Evolutionary conservation across 371 early-diverging fungal genomes (phyloP), one percentile per base, ranked within the genome.

Genomic region (Dentiscutata heterogama): DNA sequence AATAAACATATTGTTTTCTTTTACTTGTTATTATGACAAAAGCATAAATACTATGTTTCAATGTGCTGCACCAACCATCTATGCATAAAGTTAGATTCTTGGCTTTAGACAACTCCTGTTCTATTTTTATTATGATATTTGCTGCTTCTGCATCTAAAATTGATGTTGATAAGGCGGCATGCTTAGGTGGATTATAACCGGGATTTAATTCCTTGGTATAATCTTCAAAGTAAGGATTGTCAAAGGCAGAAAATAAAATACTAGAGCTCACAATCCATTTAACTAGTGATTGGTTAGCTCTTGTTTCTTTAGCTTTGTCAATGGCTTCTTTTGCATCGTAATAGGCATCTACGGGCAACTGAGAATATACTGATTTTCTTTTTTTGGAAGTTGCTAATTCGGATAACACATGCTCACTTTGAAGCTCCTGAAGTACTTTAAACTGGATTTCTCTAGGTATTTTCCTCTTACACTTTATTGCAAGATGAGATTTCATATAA

Each of bases 61-160:
- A 42, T 18, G 50, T 16, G 5, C 39, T 39, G 5, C n/a, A 3
- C 70, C 16, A 70, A 42, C 70, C 70, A 70, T 70, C 70, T n/a
- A 83, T 73, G 25, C 29, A 50, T 53, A 73, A 73, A 20, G 73
- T 73, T 31, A 73, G 53, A 31, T 73, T 73, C 53, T 16, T 54
- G 0, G 50, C 56, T 1, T 73, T 73, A 31, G 25, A 18, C 1
- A 73, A 53, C 18, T 51, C 25, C 0, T 73, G 50, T 51, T 73
- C 31, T 1, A 73, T 73, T 29, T 73, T 25, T 53, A 53, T 10
- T 0, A 27, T 54, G 53, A 54, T 1, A 14, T n/a, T 29, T 53
- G 73, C 73, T 22, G 35, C 20, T 73, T 73, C 2, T 3, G 29
- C 11, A 54, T 73, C 16, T 25, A 73, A 25, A 20, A 51, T 18